phyloP scores from a whole-genome alignment of 306 rosid genomes.

The Prunus dulcis region DNA sequence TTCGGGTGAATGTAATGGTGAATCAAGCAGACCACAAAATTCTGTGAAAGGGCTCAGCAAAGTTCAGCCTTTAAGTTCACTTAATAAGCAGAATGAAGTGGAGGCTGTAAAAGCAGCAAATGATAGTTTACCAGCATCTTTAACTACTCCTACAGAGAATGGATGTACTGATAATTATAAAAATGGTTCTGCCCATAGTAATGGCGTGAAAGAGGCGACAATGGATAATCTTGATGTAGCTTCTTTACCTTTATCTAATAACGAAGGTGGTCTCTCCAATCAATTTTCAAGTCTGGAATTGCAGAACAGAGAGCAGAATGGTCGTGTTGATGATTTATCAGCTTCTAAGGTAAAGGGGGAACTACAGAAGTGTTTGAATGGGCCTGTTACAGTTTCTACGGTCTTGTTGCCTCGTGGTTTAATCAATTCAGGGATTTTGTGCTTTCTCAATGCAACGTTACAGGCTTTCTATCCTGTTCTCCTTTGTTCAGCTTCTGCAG shows the following conservation, averaged over 20 bases:
- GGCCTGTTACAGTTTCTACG: constrained; percentile 26
- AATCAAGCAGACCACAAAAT: too few relatives aligned
- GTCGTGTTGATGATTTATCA: constrained; percentile 27
- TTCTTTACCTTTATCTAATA: constrained; percentile 15
- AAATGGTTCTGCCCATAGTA: too few relatives aligned
- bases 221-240: constrained; percentile 7
- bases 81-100: too few relatives aligned
- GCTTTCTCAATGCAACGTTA: constrained; percentile 82
- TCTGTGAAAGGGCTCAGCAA: too few relatives aligned
- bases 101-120: too few relatives aligned
- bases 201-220: background rate
- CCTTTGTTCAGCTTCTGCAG: constrained; percentile 71
- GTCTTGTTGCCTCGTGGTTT: constrained; percentile 74
- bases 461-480: constrained; percentile 83
- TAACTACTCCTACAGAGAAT: too few relatives aligned
- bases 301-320: constrained; percentile 33
- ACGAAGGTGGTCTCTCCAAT: constrained; percentile 35
- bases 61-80: too few relatives aligned
- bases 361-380: constrained; percentile 40
- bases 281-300: constrained; percentile 45
- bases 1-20: too few relatives aligned
- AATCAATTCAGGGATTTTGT: constrained; percentile 77
- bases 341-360: constrained; percentile 27
- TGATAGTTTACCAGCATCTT: too few relatives aligned
- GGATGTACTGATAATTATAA: too few relatives aligned